Evolutionary conservation across 2,329 filamentous ascomycete species (phyloP).

Genomic region (Colletotrichum falcatum): DNA sequence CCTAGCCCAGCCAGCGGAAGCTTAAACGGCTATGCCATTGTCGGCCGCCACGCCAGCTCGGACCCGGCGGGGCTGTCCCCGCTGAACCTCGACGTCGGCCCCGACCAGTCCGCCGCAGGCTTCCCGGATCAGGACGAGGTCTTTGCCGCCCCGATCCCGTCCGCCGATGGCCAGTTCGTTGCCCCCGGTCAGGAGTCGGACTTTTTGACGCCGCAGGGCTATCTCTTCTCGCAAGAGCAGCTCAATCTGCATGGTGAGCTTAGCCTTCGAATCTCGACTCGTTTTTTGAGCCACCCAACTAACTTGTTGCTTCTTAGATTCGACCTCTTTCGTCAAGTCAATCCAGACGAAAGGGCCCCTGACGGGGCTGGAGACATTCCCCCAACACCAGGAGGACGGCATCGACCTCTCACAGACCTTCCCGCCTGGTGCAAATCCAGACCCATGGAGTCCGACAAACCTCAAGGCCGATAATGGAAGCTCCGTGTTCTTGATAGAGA

Average conservation of each 20-base stretch:
- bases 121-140: conserved; percentile 49
- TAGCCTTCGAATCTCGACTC: neutral
- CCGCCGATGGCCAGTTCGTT: conserved; percentile 49
- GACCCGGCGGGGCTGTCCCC: conserved; percentile 56
- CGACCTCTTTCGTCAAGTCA: conserved; percentile 47
- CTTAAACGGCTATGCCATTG: conserved; percentile 62
- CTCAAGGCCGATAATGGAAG: conserved; percentile 49
- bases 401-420: conserved; percentile 54
- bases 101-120: conserved; percentile 52
- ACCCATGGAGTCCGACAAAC: conserved; percentile 57
- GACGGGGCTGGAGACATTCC: conserved; percentile 42
- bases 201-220: conserved; percentile 54
- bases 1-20: conserved; percentile 65
- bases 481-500: conserved; percentile 53
- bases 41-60: conserved; percentile 53
- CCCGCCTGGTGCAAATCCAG: conserved; percentile 47
- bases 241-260: conserved; percentile 50
- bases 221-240: conserved; percentile 54
- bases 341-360: conserved; percentile 48
- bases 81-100: conserved; percentile 55
- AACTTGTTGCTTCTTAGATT: conserved; percentile 10
- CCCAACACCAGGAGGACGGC: conserved; percentile 46
- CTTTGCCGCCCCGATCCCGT: conserved; percentile 47
- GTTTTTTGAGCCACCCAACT: neutral
- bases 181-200: conserved; percentile 45